Conservation (phyloP, 371 early-diverging fungal species). For the Circinella minor region DNA sequence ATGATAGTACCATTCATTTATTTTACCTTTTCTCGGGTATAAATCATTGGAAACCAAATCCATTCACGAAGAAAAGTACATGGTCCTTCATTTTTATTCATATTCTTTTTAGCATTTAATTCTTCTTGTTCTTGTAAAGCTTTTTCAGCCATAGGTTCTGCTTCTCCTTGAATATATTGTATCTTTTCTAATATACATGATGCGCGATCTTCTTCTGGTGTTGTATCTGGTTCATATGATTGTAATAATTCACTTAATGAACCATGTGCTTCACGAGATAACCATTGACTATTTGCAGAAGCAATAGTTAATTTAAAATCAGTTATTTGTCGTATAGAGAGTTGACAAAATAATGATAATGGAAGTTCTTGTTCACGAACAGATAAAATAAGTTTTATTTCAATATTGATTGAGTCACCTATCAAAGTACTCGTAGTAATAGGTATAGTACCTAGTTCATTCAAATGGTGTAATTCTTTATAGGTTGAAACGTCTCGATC, state of each 20-base stretch:
- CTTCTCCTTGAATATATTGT: constrained; percentile 23
- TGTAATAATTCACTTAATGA: constrained; percentile 17
- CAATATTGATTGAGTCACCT: constrained; percentile 9
- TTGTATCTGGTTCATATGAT: constrained; percentile 4
- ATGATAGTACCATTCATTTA: no score
- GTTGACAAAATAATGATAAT: neutral
- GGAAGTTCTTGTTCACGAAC: neutral
- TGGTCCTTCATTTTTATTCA: constrained; percentile 18
- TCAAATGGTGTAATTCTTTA: constrained; percentile 4
- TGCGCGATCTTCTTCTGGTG: constrained; percentile 25
- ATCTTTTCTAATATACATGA: constrained; percentile 34
- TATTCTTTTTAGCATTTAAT: neutral
- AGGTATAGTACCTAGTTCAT: neutral
- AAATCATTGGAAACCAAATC: constrained; percentile 58
- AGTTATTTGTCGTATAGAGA: neutral
- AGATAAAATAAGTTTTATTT: constrained; percentile 3
- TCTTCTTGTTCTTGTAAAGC: constrained; percentile 9
- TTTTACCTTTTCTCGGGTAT: constrained; percentile 45
- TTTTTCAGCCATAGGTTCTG: constrained; percentile 24
- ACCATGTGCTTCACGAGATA: constrained; percentile 36
- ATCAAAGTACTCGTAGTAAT: neutral
- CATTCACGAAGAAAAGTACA: constrained; percentile 40
- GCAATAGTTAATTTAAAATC: constrained; percentile 37
- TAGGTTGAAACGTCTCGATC: constrained; percentile 1
- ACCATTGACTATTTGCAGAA: constrained; percentile 31